Percentiles rank a stretch among this genome's conserved stretches.
phyloP scores from a whole-genome alignment of 2,329 filamentous ascomycete genomes.

The Beauveria varroae region DNA sequence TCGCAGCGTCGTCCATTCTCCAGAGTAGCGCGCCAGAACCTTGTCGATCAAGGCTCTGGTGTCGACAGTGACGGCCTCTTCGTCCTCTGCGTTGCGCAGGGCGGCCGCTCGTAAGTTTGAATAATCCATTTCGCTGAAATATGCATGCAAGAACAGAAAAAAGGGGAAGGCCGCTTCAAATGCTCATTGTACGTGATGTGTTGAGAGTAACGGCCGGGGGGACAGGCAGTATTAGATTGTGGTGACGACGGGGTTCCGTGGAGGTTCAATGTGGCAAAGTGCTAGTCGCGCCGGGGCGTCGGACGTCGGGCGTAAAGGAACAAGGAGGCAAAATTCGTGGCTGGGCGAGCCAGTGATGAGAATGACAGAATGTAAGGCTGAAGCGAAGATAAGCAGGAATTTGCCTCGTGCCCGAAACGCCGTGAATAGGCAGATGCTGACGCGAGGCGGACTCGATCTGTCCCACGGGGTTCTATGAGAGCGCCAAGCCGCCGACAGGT shows the following conservation, averaged over 20 bases:
- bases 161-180: not conserved
- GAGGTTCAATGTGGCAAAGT: slow-evolving; percentile 1
- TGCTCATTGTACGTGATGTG: not conserved
- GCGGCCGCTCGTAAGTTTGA: slow-evolving; percentile 77
- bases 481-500: not conserved
- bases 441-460: slow-evolving; percentile 3
- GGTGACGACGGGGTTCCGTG: not conserved
- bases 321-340: not conserved
- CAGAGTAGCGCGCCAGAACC: slow-evolving; percentile 90
- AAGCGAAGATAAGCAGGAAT: not conserved
- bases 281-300: not conserved
- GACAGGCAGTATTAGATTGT: not conserved
- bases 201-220: not conserved
- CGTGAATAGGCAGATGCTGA: not conserved
- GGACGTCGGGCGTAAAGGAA: not conserved
- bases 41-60: slow-evolving; percentile 96
- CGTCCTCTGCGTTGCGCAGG: slow-evolving; percentile 76
- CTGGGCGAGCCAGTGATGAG: not conserved
- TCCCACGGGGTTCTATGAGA: not conserved
- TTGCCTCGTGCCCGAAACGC: not conserved
- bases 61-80: slow-evolving; percentile 97
- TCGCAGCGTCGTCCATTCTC: slow-evolving; percentile 84
- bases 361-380: not conserved
- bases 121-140: slow-evolving; percentile 52
- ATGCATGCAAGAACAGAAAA: not conserved